Conservation (phyloP, 1,139 yeast genomes). For the Hyphopichia pseudoburtonii region DNA sequence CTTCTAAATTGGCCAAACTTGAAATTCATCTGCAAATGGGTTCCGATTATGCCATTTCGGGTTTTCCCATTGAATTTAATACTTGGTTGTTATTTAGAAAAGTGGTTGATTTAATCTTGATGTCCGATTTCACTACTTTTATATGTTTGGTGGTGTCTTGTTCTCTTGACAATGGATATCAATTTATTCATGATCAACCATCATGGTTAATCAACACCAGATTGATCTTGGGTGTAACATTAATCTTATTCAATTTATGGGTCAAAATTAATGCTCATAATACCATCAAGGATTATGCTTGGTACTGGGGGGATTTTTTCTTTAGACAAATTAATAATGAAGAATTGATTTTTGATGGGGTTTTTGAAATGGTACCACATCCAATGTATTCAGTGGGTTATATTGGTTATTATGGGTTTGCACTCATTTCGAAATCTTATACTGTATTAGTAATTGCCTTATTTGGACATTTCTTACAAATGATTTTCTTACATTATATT, state of each 20-base stretch:
- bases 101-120: constrained; percentile 76
- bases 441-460: constrained; percentile 70
- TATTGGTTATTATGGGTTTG: constrained; percentile 84
- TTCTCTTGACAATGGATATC: constrained; percentile 40
- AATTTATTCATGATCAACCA: constrained; percentile 38
- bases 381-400: constrained; percentile 94
- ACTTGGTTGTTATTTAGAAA: constrained; percentile 83
- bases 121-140: constrained; percentile 84
- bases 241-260: constrained; percentile 77
- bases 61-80: constrained; percentile 72
- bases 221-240: constrained; percentile 40
- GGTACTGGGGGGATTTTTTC: constrained; percentile 97
- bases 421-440: constrained; percentile 74
- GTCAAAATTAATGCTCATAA: constrained; percentile 88
- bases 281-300: constrained; percentile 86
- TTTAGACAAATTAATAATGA: constrained; percentile 74
- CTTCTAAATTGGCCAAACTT: constrained; percentile 44
- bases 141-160: constrained; percentile 69
- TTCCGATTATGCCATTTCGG: constrained; percentile 43
- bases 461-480: constrained; percentile 77
- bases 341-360: constrained; percentile 84
- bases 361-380: constrained; percentile 88
- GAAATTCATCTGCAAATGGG: constrained; percentile 65
- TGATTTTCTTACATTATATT: constrained; percentile 71
- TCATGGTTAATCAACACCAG: constrained; percentile 38